phyloP scores from a whole-genome alignment of 306 rosid species.

The Arachis hypogaea region DNA sequence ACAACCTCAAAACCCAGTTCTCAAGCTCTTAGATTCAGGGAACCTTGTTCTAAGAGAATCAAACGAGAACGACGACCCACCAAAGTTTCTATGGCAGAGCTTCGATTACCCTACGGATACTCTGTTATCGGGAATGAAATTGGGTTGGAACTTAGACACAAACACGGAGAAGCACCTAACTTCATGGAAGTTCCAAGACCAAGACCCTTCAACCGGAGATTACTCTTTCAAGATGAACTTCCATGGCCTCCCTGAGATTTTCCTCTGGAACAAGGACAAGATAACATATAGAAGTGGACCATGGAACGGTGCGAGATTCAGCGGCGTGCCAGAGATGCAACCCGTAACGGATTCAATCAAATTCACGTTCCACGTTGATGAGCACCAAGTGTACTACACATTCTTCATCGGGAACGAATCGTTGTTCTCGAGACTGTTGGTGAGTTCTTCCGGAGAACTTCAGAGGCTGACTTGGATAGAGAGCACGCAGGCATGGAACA shows the following conservation, averaged over 20 bases:
- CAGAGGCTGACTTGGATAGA: constrained; percentile 58
- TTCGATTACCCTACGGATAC: constrained; percentile 72
- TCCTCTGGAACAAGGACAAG: constrained; percentile 33
- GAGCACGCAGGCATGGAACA: constrained; percentile 48
- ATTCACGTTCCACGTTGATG: constrained; percentile 42
- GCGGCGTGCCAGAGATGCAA: constrained; percentile 84
- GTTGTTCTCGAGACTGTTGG: constrained; percentile 48
- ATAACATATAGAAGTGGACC: constrained; percentile 72
- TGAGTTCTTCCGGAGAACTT: constrained; percentile 45
- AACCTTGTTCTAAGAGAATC: constrained; percentile 58
- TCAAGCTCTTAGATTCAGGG: constrained; percentile 69
- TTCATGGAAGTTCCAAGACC: constrained; percentile 51
- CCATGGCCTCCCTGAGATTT: constrained; percentile 74
- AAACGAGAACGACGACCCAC: constrained; percentile 35
- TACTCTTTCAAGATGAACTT: constrained; percentile 57
- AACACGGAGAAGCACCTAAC: constrained; percentile 44
- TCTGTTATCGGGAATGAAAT: constrained; percentile 73
- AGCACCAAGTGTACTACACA: constrained; percentile 56
- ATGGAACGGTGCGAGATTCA: constrained; percentile 76
- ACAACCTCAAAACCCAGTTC: constrained; percentile 33
- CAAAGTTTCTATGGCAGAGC: constrained; percentile 62
- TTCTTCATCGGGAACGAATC: constrained; percentile 40
- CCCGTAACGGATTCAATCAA: constrained; percentile 39
- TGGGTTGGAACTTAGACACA: constrained; percentile 58
- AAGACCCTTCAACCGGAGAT: constrained; percentile 71